Conservation (phyloP, 2,329 filamentous ascomycete species). For the Aureobasidium vineae region DNA sequence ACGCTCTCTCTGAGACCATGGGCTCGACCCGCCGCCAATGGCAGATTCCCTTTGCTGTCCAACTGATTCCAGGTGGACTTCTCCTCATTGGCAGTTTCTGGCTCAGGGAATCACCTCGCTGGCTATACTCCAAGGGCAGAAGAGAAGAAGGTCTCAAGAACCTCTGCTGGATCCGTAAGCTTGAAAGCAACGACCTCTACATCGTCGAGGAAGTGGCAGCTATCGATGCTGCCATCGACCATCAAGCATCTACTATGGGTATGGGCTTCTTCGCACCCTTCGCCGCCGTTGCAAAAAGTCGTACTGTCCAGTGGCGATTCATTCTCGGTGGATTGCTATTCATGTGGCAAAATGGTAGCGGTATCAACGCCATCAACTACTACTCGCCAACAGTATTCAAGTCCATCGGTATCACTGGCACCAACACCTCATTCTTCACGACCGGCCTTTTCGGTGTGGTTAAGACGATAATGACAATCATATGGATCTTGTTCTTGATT, state of each 20-base stretch:
- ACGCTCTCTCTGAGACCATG: conserved; percentile 47
- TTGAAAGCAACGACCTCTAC: conserved; percentile 59
- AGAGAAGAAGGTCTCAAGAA: conserved; percentile 45
- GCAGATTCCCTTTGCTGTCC: conserved; percentile 58
- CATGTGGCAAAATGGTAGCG: conserved; percentile 73
- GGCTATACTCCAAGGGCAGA: conserved; percentile 45
- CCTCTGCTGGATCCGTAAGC: conserved; percentile 63
- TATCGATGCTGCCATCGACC: conserved; percentile 68
- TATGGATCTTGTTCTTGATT: conserved; percentile 69
- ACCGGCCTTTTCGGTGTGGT: conserved; percentile 77
- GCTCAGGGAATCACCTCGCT: conserved; percentile 47
- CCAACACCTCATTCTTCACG: conserved; percentile 60
- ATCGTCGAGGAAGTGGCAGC: conserved; percentile 70
- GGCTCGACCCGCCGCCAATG: conserved; percentile 46
- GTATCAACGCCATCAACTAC: conserved; percentile 79
- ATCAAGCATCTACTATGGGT: conserved; percentile 62
- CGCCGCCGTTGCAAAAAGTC: conserved; percentile 53
- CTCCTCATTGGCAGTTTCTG: conserved; percentile 49
- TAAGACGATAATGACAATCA: conserved; percentile 65
- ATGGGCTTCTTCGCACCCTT: conserved; percentile 75
- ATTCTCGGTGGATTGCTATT: conserved; percentile 72
- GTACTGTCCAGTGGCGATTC: conserved; percentile 66
- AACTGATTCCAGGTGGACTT: conserved; percentile 65
- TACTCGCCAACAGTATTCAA: conserved; percentile 68
- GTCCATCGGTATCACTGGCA: conserved; percentile 60